phyloP scores from a whole-genome alignment of 78 protist genomes.

The Dictyostelium intermedium region DNA sequence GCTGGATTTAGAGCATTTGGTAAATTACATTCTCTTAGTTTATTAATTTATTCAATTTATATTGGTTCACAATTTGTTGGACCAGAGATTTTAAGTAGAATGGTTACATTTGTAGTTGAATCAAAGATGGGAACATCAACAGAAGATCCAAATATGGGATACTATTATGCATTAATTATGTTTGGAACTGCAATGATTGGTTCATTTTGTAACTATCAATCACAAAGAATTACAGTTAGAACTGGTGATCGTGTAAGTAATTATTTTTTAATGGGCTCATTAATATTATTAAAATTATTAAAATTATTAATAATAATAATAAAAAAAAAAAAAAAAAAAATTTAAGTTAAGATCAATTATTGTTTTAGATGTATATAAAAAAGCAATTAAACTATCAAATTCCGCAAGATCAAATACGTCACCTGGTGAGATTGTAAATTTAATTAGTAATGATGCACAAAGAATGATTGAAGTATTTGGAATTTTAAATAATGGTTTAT shows the following conservation, averaged over 20 bases:
- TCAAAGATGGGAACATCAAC: neutral
- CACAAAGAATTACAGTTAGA: slow-evolving; percentile 57
- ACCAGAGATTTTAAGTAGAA: slow-evolving; percentile 27
- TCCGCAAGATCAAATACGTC: slow-evolving; percentile 37
- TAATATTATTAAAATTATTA: no score
- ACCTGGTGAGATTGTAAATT: slow-evolving; percentile 86
- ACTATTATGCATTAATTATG: slow-evolving; percentile 51
- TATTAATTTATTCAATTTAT: slow-evolving; percentile 37
- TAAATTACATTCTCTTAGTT: neutral
- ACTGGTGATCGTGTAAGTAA: slow-evolving; percentile 64
- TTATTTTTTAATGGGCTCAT: no score
- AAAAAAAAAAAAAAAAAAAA: no score
- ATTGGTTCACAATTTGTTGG: slow-evolving; percentile 71
- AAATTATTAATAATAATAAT: no score
- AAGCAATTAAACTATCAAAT: slow-evolving; percentile 44
- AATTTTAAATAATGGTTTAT: slow-evolving; percentile 85
- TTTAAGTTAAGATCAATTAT: slow-evolving; percentile 58
- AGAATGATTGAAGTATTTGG: slow-evolving; percentile 72
- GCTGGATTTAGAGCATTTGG: slow-evolving; percentile 73
- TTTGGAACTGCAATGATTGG: slow-evolving; percentile 74
- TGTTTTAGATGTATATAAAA: slow-evolving; percentile 66
- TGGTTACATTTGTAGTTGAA: slow-evolving; percentile 33
- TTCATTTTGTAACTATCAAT: slow-evolving; percentile 61
- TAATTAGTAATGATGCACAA: slow-evolving; percentile 89
- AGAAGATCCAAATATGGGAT: slow-evolving; percentile 74